Base-by-base conservation (phyloP, 2,329 filamentous ascomycete genomes). In the Helminthosporium solani region DNA sequence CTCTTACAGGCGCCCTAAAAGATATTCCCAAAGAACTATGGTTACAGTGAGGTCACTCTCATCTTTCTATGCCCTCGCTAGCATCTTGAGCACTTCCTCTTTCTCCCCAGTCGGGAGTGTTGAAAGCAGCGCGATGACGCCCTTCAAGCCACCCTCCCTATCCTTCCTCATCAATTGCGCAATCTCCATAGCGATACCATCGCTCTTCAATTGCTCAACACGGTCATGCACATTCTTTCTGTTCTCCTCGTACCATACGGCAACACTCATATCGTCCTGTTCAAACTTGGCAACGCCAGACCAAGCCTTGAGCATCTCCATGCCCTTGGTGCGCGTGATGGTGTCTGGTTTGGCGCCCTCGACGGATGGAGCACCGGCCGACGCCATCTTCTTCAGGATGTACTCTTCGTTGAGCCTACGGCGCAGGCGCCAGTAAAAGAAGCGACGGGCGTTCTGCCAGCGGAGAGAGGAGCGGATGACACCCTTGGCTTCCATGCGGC, bases 381-480 rank as follows among this genome's bases (percentile, higher is more conserved):
- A 58, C 2, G 73, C 78, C 82, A 99, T 89, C 74, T 90, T 90
- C 77, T 91, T 94, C 71, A 99, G 81, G 61, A 99, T 90, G 73
- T 95, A 89, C 76, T 99, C 94, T 77, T 99, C 94, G 74, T 95
- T 97, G 68, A 99, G 81, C 75, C 94, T 85, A 70, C 94, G 88
- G 73, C 95, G 91, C 53, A 96, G 86, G 74, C 94, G 92, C 94
- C 95, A 99, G 87, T 97, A 99, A 81, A 99, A 97, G 88, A 94
- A 97, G 67, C 92, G 87, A 56, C 94, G 86, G 8, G 92, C 86
- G 61, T 96, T 87, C 70, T 83, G 79, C 94, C 92, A 97, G 64
- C 86, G 82, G 33, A 99, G 80, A 11, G 84, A 76, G 61, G 88
- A 82, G 53, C 94, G 90, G 64, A 99, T 96, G 46, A 87, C 86